These are phyloP conservation scores for Fonsecaea nubica DNA, from an alignment of 2,329 filamentous ascomycete species.

Conservation along the genomic window DNA sequence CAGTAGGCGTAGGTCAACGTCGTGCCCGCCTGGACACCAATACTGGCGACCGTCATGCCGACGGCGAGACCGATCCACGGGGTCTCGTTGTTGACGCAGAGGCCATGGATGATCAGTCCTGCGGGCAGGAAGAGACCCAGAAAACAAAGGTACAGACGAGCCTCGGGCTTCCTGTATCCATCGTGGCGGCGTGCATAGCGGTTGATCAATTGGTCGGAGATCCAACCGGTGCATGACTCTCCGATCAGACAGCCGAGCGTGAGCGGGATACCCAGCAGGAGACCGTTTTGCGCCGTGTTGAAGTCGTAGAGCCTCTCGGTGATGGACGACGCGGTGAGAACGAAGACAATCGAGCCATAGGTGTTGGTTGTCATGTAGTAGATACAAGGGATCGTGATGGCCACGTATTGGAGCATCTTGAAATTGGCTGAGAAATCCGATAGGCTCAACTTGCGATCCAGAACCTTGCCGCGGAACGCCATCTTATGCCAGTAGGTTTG, in stretches of 20 bases:
- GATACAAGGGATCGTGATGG: constrained; percentile 11
- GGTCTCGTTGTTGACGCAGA: constrained; percentile 10
- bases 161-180: constrained; percentile 16
- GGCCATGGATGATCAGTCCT: constrained; percentile 15
- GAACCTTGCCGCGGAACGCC: constrained; percentile 15
- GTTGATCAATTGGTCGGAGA: constrained; percentile 13
- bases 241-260: constrained; percentile 17
- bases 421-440: constrained; percentile 7
- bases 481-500: constrained; percentile 13
- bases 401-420: constrained; percentile 17
- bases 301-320: constrained; percentile 15
- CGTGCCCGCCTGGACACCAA: constrained; percentile 13
- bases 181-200: constrained; percentile 8
- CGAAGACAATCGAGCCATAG: constrained; percentile 14
- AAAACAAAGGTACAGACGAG: constrained; percentile 11
- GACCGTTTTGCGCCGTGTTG: constrained; percentile 15
- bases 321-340: constrained; percentile 10
- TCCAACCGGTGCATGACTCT: constrained; percentile 14
- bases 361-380: constrained; percentile 22
- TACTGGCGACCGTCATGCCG: constrained; percentile 14
- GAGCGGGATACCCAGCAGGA: constrained; percentile 10
- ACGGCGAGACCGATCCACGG: constrained; percentile 15
- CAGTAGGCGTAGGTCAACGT: constrained; percentile 13
- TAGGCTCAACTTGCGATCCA: constrained; percentile 10
- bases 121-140: constrained; percentile 10